phyloP scores from a whole-genome alignment of 1,284 basidiomycete genomes.

The Marasmius tenuissimus region DNA sequence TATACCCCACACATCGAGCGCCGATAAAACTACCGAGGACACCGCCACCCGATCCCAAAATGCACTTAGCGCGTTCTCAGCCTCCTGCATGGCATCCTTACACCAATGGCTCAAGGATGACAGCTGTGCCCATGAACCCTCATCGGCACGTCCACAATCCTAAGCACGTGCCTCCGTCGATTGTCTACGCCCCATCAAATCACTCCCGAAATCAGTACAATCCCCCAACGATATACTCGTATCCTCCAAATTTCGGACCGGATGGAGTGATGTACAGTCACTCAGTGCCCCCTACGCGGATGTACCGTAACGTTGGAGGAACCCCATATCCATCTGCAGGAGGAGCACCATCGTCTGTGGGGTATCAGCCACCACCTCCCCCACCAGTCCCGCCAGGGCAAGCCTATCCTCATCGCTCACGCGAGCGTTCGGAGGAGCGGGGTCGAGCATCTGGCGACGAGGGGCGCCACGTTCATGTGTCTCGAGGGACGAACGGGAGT shows the following conservation, averaged over 20 bases:
- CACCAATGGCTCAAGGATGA: conserved; percentile 20
- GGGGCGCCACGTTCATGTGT: conserved; percentile 1
- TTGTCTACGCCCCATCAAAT: conserved; percentile 52
- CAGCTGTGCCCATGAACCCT: conserved; percentile 1
- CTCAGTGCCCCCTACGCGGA: conserved; percentile 37
- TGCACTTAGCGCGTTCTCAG: conserved; percentile 28
- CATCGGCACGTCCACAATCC: conserved; percentile 20
- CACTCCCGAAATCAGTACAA: conserved; percentile 44
- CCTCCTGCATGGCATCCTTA: conserved; percentile 24
- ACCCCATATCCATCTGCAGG: conserved; percentile 9
- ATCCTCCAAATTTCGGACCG: conserved; percentile 43
- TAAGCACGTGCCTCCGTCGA: conserved; percentile 45
- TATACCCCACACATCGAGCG: conserved; percentile 22
- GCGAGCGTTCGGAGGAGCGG: not conserved
- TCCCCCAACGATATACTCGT: conserved; percentile 50
- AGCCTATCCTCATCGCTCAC: not conserved
- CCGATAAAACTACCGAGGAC: conserved; percentile 13
- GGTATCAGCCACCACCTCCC: conserved; percentile 2
- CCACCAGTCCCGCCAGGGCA: not conserved
- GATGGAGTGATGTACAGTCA: conserved; percentile 55
- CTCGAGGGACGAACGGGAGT: conserved; percentile 29
- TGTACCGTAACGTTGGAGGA: conserved; percentile 3
- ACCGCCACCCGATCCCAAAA: conserved; percentile 27
- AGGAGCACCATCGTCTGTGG: not conserved
- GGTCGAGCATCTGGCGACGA: not conserved